phyloP scores from a whole-genome alignment of 1,284 basidiomycete species.

The Puccinia coronata region DNA sequence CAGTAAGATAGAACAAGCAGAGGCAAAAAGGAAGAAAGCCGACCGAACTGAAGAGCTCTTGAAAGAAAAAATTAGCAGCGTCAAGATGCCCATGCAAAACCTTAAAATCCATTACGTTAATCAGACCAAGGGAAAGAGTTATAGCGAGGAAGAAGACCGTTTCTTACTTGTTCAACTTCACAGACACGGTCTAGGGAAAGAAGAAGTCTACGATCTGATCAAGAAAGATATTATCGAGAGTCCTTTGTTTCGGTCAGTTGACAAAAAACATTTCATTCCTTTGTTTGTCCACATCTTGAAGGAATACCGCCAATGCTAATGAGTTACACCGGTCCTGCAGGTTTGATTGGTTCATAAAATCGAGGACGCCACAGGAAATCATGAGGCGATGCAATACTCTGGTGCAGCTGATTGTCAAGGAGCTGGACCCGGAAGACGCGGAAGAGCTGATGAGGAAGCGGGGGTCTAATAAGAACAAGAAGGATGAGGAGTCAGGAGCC shows the following conservation, averaged over 20 bases:
- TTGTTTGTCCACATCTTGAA: no score
- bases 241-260: constrained; percentile 75
- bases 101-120: constrained; percentile 90
- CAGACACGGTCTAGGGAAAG: constrained; percentile 86
- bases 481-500: constrained; percentile 32
- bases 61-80: constrained; percentile 75
- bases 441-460: constrained; percentile 49
- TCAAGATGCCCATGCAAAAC: constrained; percentile 87
- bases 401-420: constrained; percentile 87
- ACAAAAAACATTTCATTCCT: background rate
- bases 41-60: constrained; percentile 61
- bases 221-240: constrained; percentile 95
- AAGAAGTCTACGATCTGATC: constrained; percentile 92
- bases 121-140: constrained; percentile 86
- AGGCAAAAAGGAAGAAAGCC: constrained; percentile 62
- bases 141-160: constrained; percentile 93
- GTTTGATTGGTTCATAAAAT: constrained; percentile 99
- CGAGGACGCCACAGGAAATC: constrained; percentile 85
- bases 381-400: constrained; percentile 85
- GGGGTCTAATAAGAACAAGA: constrained; percentile 33
- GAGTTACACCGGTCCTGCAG: background rate
- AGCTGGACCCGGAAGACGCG: constrained; percentile 60
- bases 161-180: constrained; percentile 88
- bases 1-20: constrained; percentile 77
- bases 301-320: no score